Base-by-base conservation (phyloP, 495 filamentous ascomycete species). In the Hypomontagnella monticulosa region DNA sequence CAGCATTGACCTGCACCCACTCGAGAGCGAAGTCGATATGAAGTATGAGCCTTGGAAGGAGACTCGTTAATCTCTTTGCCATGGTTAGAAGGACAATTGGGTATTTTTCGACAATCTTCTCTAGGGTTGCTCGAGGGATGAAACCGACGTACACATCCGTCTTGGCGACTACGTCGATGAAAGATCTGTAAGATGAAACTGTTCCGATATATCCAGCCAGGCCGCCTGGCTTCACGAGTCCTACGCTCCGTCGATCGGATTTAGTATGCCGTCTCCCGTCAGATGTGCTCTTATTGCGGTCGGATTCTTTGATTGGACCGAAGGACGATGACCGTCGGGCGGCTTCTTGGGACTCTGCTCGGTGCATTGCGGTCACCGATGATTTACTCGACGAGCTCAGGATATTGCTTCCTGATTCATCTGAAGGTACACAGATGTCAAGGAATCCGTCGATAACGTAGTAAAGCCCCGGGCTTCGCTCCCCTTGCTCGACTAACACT, bases 81-180 rank as follows among this genome's bases (percentile, higher is more conserved):
- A 99, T 91, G 0, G 95, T 98, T 41, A 98, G 77, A 12, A 98
- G 80, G 3, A 97, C 91, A 56, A 97, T 91, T 0, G 95, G 95
- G 66, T 96, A 93, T 63, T 87, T 87, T 56, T 99, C 95, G 2
- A 96, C 93, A 47, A 98, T 91, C 59, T 92, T 86, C 68, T 99
- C 95, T 42, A 99, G 83, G 1, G 93, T 93, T 1, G 86, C 83
- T 40, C 93, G 82, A 0, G 95, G 93, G 4, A 99, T 84, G 70
- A 99, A 99, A 12, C 95, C 95, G 32, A 98, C 96, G 72, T 97
- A 98, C 27, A 98, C 95, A 79, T 99, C 96, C 1, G 96, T 98
- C 79, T 97, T 97, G 7, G 95, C 95, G 34, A 93, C 89, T 6
- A 99, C 93, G 71, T 98, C 95, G 18, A 97, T 93, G 73, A 98